Evolutionary conservation across 441 rosid genomes (phyloP).

Genomic region (Hura crepitans): DNA sequence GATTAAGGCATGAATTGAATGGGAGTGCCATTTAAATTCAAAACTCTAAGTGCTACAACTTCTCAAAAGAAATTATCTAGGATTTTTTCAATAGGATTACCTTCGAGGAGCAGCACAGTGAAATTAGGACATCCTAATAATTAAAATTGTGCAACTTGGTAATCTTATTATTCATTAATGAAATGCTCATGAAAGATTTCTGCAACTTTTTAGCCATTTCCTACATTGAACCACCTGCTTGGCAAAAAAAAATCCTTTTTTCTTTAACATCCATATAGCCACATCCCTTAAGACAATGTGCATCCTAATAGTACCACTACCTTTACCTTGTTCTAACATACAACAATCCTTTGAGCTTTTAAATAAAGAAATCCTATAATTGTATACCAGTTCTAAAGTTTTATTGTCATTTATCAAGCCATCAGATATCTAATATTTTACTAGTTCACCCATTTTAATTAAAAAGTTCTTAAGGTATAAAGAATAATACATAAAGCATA

Average conservation of each 20-base stretch:
- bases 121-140: constrained; percentile 19
- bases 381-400: constrained; percentile 26
- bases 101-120: constrained; percentile 32
- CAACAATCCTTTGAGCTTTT: constrained; percentile 36
- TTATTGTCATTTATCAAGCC: constrained; percentile 26
- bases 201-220: constrained; percentile 15
- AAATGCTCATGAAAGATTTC: constrained; percentile 21
- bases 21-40: constrained; percentile 32
- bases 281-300: constrained; percentile 34
- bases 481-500: constrained; percentile 30
- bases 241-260: constrained; percentile 20
- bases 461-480: constrained; percentile 27
- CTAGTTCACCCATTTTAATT: constrained; percentile 27
- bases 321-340: constrained; percentile 34
- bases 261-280: constrained; percentile 26
- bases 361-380: constrained; percentile 26
- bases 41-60: constrained; percentile 25
- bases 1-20: constrained; percentile 30
- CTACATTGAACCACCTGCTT: constrained; percentile 8
- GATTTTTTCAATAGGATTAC: constrained; percentile 33
- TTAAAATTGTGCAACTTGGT: constrained; percentile 18
- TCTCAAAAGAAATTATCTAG: constrained; percentile 26
- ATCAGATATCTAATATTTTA: constrained; percentile 35
- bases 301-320: constrained; percentile 29
- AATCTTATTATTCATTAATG: constrained; percentile 27